These are phyloP conservation scores for Globisporangium apiculatum DNA, from an alignment of 352 stramenopile genomes.

Conservation along the genomic window DNA sequence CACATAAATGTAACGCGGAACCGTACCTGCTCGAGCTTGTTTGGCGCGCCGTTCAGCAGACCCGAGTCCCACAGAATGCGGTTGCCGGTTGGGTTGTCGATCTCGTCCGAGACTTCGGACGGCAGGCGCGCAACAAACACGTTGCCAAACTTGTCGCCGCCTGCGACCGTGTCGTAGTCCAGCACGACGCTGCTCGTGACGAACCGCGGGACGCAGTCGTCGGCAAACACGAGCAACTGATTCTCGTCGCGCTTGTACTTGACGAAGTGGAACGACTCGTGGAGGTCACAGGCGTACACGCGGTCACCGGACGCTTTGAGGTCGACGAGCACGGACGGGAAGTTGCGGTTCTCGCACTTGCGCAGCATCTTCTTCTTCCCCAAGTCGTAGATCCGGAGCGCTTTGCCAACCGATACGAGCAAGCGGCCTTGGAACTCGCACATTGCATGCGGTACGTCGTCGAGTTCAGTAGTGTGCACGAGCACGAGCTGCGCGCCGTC, in stretches of 20 bases:
- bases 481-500: constrained; percentile 91
- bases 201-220: constrained; percentile 89
- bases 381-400: constrained; percentile 97
- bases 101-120: constrained; percentile 90
- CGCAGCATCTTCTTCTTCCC: constrained; percentile 98
- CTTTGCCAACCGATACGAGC: constrained; percentile 94
- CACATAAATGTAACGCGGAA: neutral
- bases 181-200: constrained; percentile 86
- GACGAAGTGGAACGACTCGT: constrained; percentile 95
- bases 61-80: constrained; percentile 96
- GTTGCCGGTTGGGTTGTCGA: constrained; percentile 95
- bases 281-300: constrained; percentile 95
- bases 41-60: constrained; percentile 89
- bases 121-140: constrained; percentile 95
- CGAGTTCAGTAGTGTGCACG: constrained; percentile 95
- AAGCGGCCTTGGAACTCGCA: constrained; percentile 97
- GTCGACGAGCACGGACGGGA: constrained; percentile 90
- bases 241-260: constrained; percentile 97
- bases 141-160: constrained; percentile 99
- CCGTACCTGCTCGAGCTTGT: constrained; percentile 93
- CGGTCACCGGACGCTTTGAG: constrained; percentile 93
- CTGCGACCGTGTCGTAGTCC: constrained; percentile 98
- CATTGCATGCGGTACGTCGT: constrained; percentile 95
- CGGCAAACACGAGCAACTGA: constrained; percentile 94
- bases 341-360: constrained; percentile 97